phyloP scores from a whole-genome alignment of 148 eudicot species.

The Rhododendron vialii region DNA sequence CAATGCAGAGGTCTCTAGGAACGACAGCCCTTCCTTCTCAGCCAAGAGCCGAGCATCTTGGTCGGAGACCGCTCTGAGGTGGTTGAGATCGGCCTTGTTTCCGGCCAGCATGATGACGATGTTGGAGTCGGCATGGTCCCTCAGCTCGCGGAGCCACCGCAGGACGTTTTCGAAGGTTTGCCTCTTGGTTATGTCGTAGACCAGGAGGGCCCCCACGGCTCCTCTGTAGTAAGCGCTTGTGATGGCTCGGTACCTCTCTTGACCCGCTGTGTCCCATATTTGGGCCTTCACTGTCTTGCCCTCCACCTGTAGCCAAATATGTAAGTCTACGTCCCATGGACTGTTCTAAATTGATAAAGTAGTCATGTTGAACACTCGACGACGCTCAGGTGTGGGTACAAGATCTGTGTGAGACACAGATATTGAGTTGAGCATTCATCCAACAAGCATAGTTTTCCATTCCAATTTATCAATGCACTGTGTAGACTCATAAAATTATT shows the following conservation, averaged over 20 bases:
- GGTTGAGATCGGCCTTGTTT: conserved; percentile 63
- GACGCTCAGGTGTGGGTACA: background rate
- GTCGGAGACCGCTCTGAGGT: conserved; percentile 47
- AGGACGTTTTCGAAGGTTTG: conserved; percentile 64
- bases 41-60: conserved; percentile 43
- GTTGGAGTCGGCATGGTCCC: conserved; percentile 73
- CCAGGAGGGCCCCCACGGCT: conserved; percentile 64
- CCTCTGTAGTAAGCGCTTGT: conserved; percentile 85
- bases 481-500: background rate
- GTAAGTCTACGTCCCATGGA: background rate
- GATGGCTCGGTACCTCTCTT: conserved; percentile 79
- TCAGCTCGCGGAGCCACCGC: conserved; percentile 67
- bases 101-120: conserved; percentile 80
- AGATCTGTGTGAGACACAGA: background rate
- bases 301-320: conserved; percentile 47
- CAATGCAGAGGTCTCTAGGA: conserved; percentile 69
- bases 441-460: background rate
- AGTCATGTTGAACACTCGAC: background rate
- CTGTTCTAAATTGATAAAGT: background rate
- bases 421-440: background rate
- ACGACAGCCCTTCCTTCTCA: conserved; percentile 57
- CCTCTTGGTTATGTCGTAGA: conserved; percentile 57
- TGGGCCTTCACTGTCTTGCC: conserved; percentile 82
- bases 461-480: background rate
- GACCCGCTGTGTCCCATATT: conserved; percentile 71